Conservation (phyloP, 371 early-diverging fungal species). For the Mortierella sp. region DNA sequence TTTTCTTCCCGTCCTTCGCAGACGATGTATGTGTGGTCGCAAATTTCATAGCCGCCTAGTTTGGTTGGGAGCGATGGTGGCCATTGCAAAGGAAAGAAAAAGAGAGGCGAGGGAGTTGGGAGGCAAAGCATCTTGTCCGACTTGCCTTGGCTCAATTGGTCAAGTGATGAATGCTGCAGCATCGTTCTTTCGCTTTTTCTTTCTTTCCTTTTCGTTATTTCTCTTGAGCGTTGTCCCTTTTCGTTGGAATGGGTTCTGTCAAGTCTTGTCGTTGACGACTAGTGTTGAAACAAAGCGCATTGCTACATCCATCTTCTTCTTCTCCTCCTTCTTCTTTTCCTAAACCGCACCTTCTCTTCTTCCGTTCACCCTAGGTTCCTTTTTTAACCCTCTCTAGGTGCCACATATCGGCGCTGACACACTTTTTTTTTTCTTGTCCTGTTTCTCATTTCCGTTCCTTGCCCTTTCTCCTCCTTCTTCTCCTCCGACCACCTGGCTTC, state of each 20-base stretch:
- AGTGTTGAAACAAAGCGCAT: background rate
- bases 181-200: background rate
- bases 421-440: slow-evolving; percentile 9
- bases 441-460: slow-evolving; percentile 6
- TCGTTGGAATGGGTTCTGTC: background rate
- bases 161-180: background rate
- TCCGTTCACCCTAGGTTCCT: background rate
- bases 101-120: background rate
- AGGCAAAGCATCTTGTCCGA: background rate
- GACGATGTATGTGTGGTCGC: background rate
- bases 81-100: background rate
- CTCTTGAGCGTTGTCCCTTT: background rate
- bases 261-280: background rate
- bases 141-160: background rate
- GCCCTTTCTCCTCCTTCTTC: background rate
- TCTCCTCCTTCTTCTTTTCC: background rate
- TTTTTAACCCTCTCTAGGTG: background rate
- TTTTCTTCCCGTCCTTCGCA: too few species aligned
- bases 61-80: background rate
- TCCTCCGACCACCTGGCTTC: background rate
- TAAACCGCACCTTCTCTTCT: slow-evolving; percentile 4
- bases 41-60: background rate
- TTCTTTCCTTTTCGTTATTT: background rate
- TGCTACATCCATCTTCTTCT: background rate
- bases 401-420: slow-evolving; percentile 5